Base-by-base conservation (phyloP, 129 eudicot genomes). In the Dittrichia graveolens region DNA sequence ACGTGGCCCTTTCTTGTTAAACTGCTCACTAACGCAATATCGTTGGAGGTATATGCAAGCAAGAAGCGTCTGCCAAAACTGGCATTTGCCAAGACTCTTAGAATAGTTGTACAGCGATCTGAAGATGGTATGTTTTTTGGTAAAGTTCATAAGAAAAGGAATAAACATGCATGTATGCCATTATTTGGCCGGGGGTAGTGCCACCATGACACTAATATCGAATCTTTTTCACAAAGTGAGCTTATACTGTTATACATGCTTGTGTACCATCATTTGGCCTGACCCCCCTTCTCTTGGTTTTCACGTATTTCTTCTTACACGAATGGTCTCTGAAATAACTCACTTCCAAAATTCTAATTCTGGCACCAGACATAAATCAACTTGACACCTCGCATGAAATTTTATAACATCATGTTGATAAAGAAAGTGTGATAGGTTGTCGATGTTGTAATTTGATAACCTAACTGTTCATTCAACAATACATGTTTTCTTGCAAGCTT, bases 1-100 rank as follows among this genome's bases (percentile, higher is more conserved):
- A 94, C 95, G 19, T 94, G 98, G 98, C 93, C 98, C 3, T 90
- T 85, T 75, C 90, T 94, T 39, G 81, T 90, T 54, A 85, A 79
- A 72, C 71, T 88, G 81, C 86, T 94, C 67, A 82, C 74, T 10
- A 82, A 86, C 61, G 86, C 93, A 81, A 72, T 84, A 53, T 60
- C 68, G 2, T 39, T 79, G 82, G 98, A 94, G 86, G 77, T 90
- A 65, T 54, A 80, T 71, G 78, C 86, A 47, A 85, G 89, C 81
- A 94, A 94, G 85, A 82, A 75, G 79, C 80, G 98, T 14, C 59
- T 73, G 63, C 96, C 97, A 0, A 94, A 94, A 83, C 62, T 86
- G 62, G 79, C 65, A 73, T 87, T 82, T 71, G 97, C 97, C 2
- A 94, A 94, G 80, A 90, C 95, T 38, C 89, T 94, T 48, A 83